Base-by-base conservation (phyloP, 1,139 yeast genomes). In the Yamadazyma sp. region DNA sequence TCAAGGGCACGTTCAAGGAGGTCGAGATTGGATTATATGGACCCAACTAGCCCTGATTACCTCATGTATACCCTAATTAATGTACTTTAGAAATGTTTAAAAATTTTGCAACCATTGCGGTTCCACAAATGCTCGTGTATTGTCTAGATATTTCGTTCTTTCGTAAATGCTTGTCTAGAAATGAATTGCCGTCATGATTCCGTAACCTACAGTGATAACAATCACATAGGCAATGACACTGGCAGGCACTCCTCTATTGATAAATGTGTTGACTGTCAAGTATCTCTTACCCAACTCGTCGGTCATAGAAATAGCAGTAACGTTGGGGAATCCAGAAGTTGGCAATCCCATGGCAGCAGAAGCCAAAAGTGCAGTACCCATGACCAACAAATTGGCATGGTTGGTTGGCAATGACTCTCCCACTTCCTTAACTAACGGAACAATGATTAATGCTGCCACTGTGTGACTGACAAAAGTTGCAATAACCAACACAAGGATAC, bases 341-440 rank as follows among this genome's bases (percentile, higher is more conserved):
- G 89, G 87, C 42, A 83, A 66, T 20, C 86, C 89, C 88, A 83
- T 82, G 45, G 89, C 90, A 40, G 84, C 80, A 7, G 87, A 80
- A 27, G 88, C 78, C 45, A 83, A 65, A 43, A 82, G 63, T 3
- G 86, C 81, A 56, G 82, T 78, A 29, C 80, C 79, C 73, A 82
- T 81, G 45, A 82, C 80, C 49, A 83, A 65, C 43, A 82, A 62
- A 32, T 82, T 71, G 22, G 87, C 82, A 47, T 74, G 80, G 31
- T 77, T 74, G 23, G 67, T 73, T 2, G 71, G 64, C 59, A 83
- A 61, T 40, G 71, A 64, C 41, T 75, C 71, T 41, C 89, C 90
- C 44, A 82, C 78, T 56, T 82, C 86, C 39, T 80, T 73, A 17
- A 83, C 86, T 45, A 83, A 64, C 22, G 90, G 90, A 34, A 83